Evolutionary conservation across 495 filamentous ascomycete species (phyloP), one percentile per base, ranked within the genome.

Genomic region (Clohesyomyces aquaticus): DNA sequence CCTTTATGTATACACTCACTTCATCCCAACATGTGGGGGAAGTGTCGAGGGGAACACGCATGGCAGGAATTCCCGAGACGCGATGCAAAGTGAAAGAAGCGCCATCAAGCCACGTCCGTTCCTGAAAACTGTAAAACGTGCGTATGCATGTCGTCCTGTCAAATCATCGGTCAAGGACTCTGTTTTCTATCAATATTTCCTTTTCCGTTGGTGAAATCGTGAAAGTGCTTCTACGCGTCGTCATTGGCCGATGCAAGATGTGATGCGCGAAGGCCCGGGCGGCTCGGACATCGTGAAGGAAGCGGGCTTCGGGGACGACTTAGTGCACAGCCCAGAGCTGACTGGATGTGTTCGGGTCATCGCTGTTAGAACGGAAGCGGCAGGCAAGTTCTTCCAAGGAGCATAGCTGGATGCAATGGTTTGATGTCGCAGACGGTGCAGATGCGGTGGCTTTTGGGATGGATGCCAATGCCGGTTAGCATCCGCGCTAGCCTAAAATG

Each of bases 211-310:
- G 29, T 25, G 18, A 43, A 41, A 22, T 43, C n/a, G 16, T 32
- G 12, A 46, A 28, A 25, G 6, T 4, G 3, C 19, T 6, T 45
- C 38, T 48, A 29, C 32, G 26, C 8, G 16, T 14, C 22, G 28
- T 41, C 14, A 61, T 61, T 61, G 58, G 58, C 47, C 38, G 18
- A 26, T 45, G 48, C 1, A 19, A 19, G 46, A 43, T 22, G 58
- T 53, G 58, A 61, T 45, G 42, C 4, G 58, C 29, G 47, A 61
- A 53, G 25, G 58, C 58, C 25, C 45, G 48, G 53, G 58, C 58
- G 58, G 48, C 49, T 53, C 47, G 58, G 29, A 32, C 1, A 9
- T 41, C 1, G 42, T 6, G n/a, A n/a, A 12, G 45, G 38, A 49
- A 51, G 25, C 12, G 49, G 2, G 3, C 16, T 26, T 26, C 11